Evolutionary conservation across 192 early-diverging fungal species (phyloP), one percentile per base, ranked within the genome.

Genomic region (Backusella sp.): DNA sequence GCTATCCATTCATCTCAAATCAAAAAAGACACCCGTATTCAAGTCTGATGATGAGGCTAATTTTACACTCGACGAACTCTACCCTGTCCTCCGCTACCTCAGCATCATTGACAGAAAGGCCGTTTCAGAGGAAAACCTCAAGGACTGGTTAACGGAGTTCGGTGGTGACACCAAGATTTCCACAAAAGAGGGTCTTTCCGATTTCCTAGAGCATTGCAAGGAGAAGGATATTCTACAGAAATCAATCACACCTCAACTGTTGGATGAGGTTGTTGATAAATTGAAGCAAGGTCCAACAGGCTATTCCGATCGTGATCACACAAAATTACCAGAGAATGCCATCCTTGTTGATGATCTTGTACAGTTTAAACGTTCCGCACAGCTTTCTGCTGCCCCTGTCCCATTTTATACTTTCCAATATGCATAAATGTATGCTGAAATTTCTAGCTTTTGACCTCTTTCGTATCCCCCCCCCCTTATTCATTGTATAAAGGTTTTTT

Each of bases 351-450:
- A 80, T 7, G 87, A 90, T 65, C 9, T 88, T 15, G 71, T 85
- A 19, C 77, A 78, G 34, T 90, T 86, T 76, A 90, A 90, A 75
- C 78, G 78, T 46, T 79, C 74, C 71, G 79, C 87, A 71, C 76
- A 82, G 30, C 62, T 87, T 17, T 83, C 84, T 41, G 68, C 84
- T 28, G 85, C 83, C n/a, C 77, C 84, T 39, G 76, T 82, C 6
- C 84, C 87, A 26, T 73, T 79, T 30, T 79, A 72, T 19, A 53
- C 26, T 19, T 72, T 72, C 56, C 34, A 69, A 36, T 69, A 69
- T 39, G n/a, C 30, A 39, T 69, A 69, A 36, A 23, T 69, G 37
- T 14, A 36, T 17, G n/a, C 34, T 34, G 0, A 14, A 17, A 32
- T 12, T 7, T 68, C 4, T n/a, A 8, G 5, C 28, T 62, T 62